phyloP scores from a whole-genome alignment of 441 rosid species.

The Populus hybrid region DNA sequence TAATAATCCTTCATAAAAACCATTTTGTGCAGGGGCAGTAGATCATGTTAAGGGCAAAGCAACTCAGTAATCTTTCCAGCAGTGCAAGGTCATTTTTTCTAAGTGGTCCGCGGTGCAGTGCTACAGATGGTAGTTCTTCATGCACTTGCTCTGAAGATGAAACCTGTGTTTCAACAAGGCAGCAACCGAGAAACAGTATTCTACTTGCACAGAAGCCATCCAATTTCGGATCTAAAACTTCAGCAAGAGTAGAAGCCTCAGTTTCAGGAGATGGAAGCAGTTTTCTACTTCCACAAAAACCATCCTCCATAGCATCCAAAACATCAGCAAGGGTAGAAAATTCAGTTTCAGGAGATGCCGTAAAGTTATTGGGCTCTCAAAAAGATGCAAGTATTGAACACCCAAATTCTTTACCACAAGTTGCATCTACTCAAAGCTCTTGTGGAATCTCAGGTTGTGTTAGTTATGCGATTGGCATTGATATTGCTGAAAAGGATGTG shows the following conservation, averaged over 20 bases:
- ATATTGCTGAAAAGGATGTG: conserved; percentile 33
- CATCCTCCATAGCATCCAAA: conserved; percentile 33
- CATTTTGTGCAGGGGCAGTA: conserved; percentile 30
- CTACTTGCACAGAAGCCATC: conserved; percentile 39
- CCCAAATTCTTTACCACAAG: conserved; percentile 34
- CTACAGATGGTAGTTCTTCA: conserved; percentile 57
- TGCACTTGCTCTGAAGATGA: conserved; percentile 78
- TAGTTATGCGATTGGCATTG: conserved; percentile 46
- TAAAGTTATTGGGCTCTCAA: conserved; percentile 35
- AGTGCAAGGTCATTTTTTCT: conserved; percentile 65
- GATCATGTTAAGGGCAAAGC: conserved; percentile 77
- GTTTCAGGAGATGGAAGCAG: conserved; percentile 33
- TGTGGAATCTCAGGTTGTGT: conserved; percentile 38
- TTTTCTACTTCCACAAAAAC: conserved; percentile 31
- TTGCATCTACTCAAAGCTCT: conserved; percentile 38
- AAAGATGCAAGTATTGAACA: conserved; percentile 36
- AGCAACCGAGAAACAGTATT: conserved; percentile 37
- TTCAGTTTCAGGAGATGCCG: conserved; percentile 38
- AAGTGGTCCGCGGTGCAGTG: conserved; percentile 54
- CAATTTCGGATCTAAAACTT: conserved; percentile 28
- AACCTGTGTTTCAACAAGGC: conserved; percentile 55
- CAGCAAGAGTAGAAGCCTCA: conserved; percentile 35
- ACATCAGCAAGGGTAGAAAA: conserved; percentile 37
- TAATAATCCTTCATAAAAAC: conserved; percentile 2
- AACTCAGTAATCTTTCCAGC: conserved; percentile 64